Conservation (phyloP, 441 rosid species). For the Breynia disticha region DNA sequence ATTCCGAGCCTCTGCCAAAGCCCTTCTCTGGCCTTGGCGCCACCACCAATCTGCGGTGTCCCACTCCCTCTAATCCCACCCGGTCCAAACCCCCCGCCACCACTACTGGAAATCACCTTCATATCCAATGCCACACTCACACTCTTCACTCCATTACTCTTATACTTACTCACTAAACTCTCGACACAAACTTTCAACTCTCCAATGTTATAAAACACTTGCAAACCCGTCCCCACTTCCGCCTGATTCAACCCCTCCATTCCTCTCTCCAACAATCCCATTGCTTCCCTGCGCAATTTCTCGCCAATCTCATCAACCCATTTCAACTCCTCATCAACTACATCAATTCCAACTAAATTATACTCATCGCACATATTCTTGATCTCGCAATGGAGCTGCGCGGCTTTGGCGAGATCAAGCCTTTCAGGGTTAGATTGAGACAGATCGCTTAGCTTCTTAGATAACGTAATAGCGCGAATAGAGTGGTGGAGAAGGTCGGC, state of each 20-base stretch:
- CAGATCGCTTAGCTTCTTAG: slow-evolving; percentile 77
- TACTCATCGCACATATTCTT: slow-evolving; percentile 65
- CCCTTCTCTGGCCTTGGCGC: slow-evolving; percentile 81
- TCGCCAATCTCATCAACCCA: slow-evolving; percentile 60
- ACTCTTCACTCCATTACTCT: slow-evolving; percentile 68
- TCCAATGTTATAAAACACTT: slow-evolving; percentile 89
- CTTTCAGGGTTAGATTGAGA: slow-evolving; percentile 54
- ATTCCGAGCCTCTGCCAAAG: slow-evolving; percentile 83
- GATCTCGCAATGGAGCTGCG: slow-evolving; percentile 83
- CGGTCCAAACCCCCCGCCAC: slow-evolving; percentile 56
- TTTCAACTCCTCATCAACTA: slow-evolving; percentile 62
- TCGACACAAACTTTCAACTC: slow-evolving; percentile 72
- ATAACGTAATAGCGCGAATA: slow-evolving; percentile 59
- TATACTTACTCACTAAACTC: slow-evolving; percentile 68
- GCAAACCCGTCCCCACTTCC: slow-evolving; percentile 93
- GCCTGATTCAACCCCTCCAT: slow-evolving; percentile 97
- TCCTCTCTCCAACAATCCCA: slow-evolving; percentile 79
- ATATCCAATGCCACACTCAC: slow-evolving; percentile 70
- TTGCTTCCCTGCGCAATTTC: slow-evolving; percentile 54
- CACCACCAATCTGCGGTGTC: slow-evolving; percentile 87
- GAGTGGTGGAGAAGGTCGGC: slow-evolving; percentile 68
- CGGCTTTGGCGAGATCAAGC: slow-evolving; percentile 85
- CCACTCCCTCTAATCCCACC: slow-evolving; percentile 93
- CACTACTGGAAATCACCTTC: slow-evolving; percentile 56
- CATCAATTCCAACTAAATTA: slow-evolving; percentile 61